Conservation (phyloP, 345 rosid species). For the Hypericum perforatum region DNA sequence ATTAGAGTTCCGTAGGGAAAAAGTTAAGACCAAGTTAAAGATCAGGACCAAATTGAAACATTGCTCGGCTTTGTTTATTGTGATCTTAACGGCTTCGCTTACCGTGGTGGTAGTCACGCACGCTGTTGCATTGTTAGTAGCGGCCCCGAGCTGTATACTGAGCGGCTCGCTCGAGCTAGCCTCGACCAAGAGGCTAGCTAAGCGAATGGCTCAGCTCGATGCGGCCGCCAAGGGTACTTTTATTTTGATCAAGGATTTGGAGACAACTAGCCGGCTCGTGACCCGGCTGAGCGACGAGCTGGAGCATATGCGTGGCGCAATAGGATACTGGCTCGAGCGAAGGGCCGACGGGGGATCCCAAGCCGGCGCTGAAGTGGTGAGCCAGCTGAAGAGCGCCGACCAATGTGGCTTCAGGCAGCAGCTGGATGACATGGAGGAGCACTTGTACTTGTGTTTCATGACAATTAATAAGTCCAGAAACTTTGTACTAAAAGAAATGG, state of each 20-base stretch:
- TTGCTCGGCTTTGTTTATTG: conserved; percentile 46
- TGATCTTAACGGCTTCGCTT: conserved; percentile 53
- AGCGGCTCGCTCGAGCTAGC: conserved; percentile 26
- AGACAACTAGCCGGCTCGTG: conserved; percentile 57
- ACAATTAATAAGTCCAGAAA: conserved; percentile 64
- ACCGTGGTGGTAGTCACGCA: conserved; percentile 52
- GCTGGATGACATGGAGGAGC: conserved; percentile 77
- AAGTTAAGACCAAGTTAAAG: conserved; percentile 34
- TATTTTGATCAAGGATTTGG: conserved; percentile 58
- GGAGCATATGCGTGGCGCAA: conserved; percentile 40
- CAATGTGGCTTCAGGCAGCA: conserved; percentile 37
- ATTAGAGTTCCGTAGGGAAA: conserved; percentile 45
- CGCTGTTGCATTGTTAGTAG: conserved; percentile 54
- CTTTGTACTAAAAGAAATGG: conserved; percentile 43
- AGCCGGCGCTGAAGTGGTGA: conserved; percentile 38
- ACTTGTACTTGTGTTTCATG: conserved; percentile 72
- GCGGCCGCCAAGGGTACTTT: conserved; percentile 76
- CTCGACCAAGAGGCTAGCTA: conserved; percentile 29
- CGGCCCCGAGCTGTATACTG: conserved; percentile 39
- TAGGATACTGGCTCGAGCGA: conserved; percentile 43
- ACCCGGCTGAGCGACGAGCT: conserved; percentile 51
- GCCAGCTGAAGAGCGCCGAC: conserved; percentile 34
- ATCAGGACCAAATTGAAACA: conserved; percentile 29
- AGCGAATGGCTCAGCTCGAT: conserved; percentile 40
- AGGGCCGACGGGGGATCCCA: conserved; percentile 33